Percentiles rank a stretch among this genome's conserved stretches.
These are phyloP conservation scores for Xanthoceras sorbifolium DNA, from an alignment of 345 rosid genomes.

Conservation along the genomic window DNA sequence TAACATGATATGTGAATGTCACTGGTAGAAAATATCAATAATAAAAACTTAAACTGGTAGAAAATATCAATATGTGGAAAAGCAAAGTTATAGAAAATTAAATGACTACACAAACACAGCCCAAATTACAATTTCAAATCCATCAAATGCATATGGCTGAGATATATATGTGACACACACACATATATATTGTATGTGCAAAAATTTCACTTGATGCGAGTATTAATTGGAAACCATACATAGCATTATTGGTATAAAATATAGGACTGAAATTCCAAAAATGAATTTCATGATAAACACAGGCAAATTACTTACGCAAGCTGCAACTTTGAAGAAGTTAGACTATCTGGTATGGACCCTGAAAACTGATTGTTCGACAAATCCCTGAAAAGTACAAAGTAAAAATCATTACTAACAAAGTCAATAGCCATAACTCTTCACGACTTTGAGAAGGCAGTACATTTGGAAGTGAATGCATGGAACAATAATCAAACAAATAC, in stretches of 20 bases:
- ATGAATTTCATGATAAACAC: not conserved
- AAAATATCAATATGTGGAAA: not conserved
- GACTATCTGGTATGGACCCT: conserved; percentile 85
- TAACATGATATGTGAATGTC: not conserved
- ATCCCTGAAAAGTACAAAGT: conserved; percentile 53
- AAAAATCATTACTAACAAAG: conserved; percentile 3
- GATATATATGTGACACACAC: not conserved
- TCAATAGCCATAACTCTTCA: not conserved
- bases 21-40: not conserved
- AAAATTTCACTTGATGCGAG: not conserved
- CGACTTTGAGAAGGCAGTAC: conserved; percentile 2
- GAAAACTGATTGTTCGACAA: conserved; percentile 77
- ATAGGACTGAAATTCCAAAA: not conserved
- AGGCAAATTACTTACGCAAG: conserved; percentile 58
- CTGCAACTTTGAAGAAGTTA: conserved; percentile 66
- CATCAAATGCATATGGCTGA: not conserved
- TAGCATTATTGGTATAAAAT: not conserved
- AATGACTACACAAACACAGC: not conserved
- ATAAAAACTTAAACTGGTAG: not conserved
- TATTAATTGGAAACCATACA: not conserved
- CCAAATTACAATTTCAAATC: not conserved
- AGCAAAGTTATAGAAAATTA: not conserved
- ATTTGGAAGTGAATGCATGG: not conserved
- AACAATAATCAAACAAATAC: not conserved
- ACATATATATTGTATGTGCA: not conserved